phyloP scores from a whole-genome alignment of 208 protist genomes.

The Lotmaria passim region DNA sequence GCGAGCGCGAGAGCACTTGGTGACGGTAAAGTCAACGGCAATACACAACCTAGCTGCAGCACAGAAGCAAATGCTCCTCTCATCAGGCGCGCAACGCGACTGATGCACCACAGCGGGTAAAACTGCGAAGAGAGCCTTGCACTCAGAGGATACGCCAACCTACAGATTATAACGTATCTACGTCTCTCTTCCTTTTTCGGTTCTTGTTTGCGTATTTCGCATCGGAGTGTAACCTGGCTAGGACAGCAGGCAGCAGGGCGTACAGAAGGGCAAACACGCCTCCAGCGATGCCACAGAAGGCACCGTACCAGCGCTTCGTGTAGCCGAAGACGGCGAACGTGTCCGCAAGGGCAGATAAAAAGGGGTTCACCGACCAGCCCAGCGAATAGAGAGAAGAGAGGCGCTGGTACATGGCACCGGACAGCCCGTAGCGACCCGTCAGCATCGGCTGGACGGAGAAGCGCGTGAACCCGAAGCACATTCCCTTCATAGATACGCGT shows the following conservation, averaged over 20 bases:
- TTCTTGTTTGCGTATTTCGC: slow-evolving; percentile 27
- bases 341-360: slow-evolving; percentile 62
- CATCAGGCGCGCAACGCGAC: too few relatives aligned
- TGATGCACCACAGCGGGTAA: too few relatives aligned
- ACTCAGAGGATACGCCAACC: too few relatives aligned
- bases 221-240: too few relatives aligned
- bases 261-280: slow-evolving; percentile 47
- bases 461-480: slow-evolving; percentile 49
- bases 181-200: too few relatives aligned
- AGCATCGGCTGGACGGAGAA: slow-evolving; percentile 54
- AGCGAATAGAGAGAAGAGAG: slow-evolving; percentile 49
- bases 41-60: too few relatives aligned
- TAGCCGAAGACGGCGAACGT: slow-evolving; percentile 78
- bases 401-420: slow-evolving; percentile 51
- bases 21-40: too few relatives aligned
- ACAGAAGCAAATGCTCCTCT: too few relatives aligned
- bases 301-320: slow-evolving; percentile 77
- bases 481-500: slow-evolving; percentile 55
- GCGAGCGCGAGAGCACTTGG: too few relatives aligned
- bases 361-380: slow-evolving; percentile 69
- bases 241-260: slow-evolving; percentile 48
- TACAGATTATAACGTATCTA: too few relatives aligned
- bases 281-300: slow-evolving; percentile 47
- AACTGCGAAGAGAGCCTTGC: too few relatives aligned
- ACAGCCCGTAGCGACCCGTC: slow-evolving; percentile 39